Conservation (phyloP, 1,284 basidiomycete species). For the Trichosporon sp. region DNA sequence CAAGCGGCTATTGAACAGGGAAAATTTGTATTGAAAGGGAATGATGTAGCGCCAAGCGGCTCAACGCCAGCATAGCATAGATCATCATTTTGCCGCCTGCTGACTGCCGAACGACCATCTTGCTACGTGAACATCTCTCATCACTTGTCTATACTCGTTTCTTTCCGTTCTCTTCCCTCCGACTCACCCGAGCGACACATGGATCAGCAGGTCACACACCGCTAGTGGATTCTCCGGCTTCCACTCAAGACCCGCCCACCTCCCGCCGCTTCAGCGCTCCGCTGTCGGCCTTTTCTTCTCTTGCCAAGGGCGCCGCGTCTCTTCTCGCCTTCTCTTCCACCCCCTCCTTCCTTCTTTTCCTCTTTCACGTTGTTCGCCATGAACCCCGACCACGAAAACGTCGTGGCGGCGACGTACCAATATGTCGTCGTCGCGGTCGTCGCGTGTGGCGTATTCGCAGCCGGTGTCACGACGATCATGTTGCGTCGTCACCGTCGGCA, state of each 20-base stretch:
- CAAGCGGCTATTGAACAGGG: neutral
- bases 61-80: neutral
- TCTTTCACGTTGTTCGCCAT: neutral
- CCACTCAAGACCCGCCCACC: neutral
- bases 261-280: neutral
- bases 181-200: neutral
- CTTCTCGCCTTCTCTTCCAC: neutral
- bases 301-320: neutral
- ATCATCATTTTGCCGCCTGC: neutral
- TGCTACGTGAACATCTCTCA: neutral
- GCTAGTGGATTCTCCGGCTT: neutral
- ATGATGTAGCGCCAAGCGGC: neutral
- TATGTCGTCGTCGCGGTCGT: constrained; percentile 31
- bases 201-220: neutral
- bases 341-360: neutral
- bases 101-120: neutral
- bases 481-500: constrained; percentile 20
- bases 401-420: constrained; percentile 23
- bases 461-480: constrained; percentile 23
- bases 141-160: neutral
- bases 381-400: neutral
- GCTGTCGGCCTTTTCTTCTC: neutral
- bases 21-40: neutral
- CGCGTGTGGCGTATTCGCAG: constrained; percentile 25
- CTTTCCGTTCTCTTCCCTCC: neutral